Conservation (phyloP, 495 filamentous ascomycete genomes). For the Penicillium pulvis region DNA sequence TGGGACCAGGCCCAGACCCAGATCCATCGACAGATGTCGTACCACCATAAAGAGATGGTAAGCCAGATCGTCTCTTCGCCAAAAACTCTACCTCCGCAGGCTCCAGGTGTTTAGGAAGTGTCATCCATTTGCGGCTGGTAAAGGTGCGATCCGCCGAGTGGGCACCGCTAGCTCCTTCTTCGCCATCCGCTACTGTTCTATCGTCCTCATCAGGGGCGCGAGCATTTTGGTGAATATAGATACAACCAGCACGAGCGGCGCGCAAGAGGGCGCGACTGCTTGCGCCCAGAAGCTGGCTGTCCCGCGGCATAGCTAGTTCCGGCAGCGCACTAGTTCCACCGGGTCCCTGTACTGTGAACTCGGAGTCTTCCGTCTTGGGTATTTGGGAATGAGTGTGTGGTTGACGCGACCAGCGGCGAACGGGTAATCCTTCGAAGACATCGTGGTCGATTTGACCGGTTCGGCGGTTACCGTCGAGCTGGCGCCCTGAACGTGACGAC, state of each 20-base stretch:
- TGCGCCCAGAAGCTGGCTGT: slow-evolving; percentile 75
- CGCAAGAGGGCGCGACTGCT: slow-evolving; percentile 84
- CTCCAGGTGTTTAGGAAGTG: slow-evolving; percentile 75
- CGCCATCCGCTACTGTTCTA: slow-evolving; percentile 50
- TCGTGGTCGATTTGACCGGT: slow-evolving; percentile 87
- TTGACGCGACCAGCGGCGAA: slow-evolving; percentile 85
- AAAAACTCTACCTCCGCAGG: slow-evolving; percentile 76
- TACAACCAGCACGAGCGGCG: slow-evolving; percentile 71
- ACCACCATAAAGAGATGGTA: slow-evolving; percentile 55
- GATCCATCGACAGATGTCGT: slow-evolving; percentile 47
- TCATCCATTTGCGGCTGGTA: slow-evolving; percentile 74
- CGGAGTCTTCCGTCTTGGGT: slow-evolving; percentile 53
- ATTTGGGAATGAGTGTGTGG: slow-evolving; percentile 70
- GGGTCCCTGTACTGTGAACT: slow-evolving; percentile 56
- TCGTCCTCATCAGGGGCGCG: slow-evolving; percentile 51
- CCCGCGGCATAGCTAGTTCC: slow-evolving; percentile 79
- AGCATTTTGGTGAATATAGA: slow-evolving; percentile 55
- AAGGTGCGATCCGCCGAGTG: slow-evolving; percentile 58
- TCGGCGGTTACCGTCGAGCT: slow-evolving; percentile 61
- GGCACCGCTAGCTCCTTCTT: slow-evolving; percentile 36
- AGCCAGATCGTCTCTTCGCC: slow-evolving; percentile 82
- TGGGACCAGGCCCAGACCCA: slow-evolving; percentile 43
- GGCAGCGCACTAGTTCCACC: slow-evolving; percentile 50
- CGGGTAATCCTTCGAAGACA: slow-evolving; percentile 90
- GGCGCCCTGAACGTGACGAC: slow-evolving; percentile 48